Percentiles rank a stretch among this genome's conserved stretches.
phyloP scores from a whole-genome alignment of 2,329 filamentous ascomycete genomes.

The Fusarium bactridioides region DNA sequence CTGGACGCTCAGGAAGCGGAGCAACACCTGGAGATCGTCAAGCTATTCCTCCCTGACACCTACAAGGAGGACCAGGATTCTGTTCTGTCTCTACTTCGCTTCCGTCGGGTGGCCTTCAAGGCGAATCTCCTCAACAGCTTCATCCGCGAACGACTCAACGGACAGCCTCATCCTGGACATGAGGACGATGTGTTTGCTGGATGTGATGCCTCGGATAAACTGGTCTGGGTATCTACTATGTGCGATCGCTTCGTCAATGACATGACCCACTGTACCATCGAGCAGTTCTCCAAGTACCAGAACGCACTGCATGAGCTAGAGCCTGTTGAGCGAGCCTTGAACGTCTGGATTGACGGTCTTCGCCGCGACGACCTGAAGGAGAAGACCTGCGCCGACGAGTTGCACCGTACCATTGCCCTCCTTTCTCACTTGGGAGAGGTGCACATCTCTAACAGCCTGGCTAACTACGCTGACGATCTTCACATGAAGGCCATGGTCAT shows the following conservation, averaged over 20 bases:
- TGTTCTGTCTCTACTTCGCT: constrained; percentile 85
- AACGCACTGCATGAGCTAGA: constrained; percentile 87
- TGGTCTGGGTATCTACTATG: constrained; percentile 83
- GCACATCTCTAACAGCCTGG: constrained; percentile 73
- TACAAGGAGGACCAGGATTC: constrained; percentile 85
- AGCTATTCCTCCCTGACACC: constrained; percentile 85
- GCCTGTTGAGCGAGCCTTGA: constrained; percentile 88
- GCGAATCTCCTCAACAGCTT: constrained; percentile 79
- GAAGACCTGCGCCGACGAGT: constrained; percentile 79
- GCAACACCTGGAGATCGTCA: constrained; percentile 88
- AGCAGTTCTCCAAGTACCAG: constrained; percentile 81
- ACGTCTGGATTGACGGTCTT: constrained; percentile 85
- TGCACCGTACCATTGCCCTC: constrained; percentile 84
- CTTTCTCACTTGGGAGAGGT: constrained; percentile 87
- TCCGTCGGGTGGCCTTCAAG: constrained; percentile 90
- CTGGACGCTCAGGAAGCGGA: constrained; percentile 89
- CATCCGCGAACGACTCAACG: constrained; percentile 78
- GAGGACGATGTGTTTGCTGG: constrained; percentile 82
- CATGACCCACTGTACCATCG: constrained; percentile 78
- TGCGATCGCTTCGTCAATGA: constrained; percentile 84
- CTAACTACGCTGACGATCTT: constrained; percentile 79
- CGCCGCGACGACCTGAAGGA: constrained; percentile 87
- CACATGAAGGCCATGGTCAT: constrained; percentile 79
- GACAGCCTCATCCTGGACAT: constrained; percentile 70
- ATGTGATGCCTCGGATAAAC: constrained; percentile 83